These are phyloP conservation scores for Dichotomopilus funicola DNA, from an alignment of 2,329 filamentous ascomycete species.

Conservation along the genomic window DNA sequence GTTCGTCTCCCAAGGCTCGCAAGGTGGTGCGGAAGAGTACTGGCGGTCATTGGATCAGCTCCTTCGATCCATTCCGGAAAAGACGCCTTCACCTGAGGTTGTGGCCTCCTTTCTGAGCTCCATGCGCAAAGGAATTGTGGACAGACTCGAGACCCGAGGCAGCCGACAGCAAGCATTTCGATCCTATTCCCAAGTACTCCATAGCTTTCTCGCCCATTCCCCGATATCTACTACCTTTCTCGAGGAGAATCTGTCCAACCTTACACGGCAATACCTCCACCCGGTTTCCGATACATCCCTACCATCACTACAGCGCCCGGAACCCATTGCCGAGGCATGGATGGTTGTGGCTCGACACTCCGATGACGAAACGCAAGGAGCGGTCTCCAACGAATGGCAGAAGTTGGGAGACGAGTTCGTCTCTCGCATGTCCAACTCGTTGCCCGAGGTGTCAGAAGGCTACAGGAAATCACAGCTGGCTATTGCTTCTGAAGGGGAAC, in stretches of 20 bases:
- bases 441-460: constrained; percentile 75
- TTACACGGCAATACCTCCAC: constrained; percentile 50
- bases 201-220: constrained; percentile 45
- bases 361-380: constrained; percentile 37
- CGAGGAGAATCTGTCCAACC: constrained; percentile 45
- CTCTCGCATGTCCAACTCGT: constrained; percentile 62
- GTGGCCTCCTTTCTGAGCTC: constrained; percentile 58
- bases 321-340: constrained; percentile 43
- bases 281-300: constrained; percentile 37
- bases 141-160: constrained; percentile 65
- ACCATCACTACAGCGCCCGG: constrained; percentile 29
- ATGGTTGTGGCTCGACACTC: constrained; percentile 37
- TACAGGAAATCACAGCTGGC: constrained; percentile 65
- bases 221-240: constrained; percentile 38
- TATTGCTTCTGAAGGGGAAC: constrained; percentile 58
- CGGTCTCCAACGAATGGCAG: constrained; percentile 55
- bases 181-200: constrained; percentile 61
- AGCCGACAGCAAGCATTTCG: constrained; percentile 67
- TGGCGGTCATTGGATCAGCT: constrained; percentile 66
- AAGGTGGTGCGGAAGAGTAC: constrained; percentile 63
- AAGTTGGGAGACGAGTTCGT: constrained; percentile 56
- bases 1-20: constrained; percentile 78
- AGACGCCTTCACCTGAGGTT: constrained; percentile 40
- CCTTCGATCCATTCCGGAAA: constrained; percentile 51
- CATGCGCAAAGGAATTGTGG: constrained; percentile 63